These are phyloP conservation scores for Umbilicaria muhlenbergii DNA, from an alignment of 495 filamentous ascomycete genomes.

Conservation along the genomic window DNA sequence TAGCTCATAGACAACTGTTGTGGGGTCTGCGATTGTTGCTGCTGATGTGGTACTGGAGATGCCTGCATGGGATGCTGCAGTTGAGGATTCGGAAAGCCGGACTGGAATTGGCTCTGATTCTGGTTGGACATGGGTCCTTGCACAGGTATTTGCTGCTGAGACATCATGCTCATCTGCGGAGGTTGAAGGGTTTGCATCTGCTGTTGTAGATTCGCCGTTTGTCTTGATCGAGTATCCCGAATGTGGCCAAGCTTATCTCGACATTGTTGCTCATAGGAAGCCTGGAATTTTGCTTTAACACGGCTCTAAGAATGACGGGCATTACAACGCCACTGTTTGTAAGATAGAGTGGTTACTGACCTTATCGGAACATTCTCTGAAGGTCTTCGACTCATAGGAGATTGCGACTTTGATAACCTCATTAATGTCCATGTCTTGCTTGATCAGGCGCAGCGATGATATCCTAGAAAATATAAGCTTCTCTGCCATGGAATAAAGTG, in stretches of 20 bases:
- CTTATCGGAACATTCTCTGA: slow-evolving; percentile 28
- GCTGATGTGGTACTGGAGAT: slow-evolving; percentile 14
- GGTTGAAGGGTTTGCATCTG: slow-evolving; percentile 18
- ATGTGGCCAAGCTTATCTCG: slow-evolving; percentile 33
- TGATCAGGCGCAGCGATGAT: slow-evolving; percentile 32
- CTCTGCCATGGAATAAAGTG: not conserved
- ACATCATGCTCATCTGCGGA: slow-evolving; percentile 7
- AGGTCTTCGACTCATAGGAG: slow-evolving; percentile 31
- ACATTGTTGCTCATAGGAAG: slow-evolving; percentile 31
- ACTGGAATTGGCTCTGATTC: slow-evolving; percentile 1
- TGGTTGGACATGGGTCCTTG: not conserved
- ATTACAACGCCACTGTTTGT: not conserved
- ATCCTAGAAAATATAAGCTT: slow-evolving; percentile 19
- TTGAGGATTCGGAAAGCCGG: not conserved
- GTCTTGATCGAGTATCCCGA: slow-evolving; percentile 28
- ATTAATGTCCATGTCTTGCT: slow-evolving; percentile 27
- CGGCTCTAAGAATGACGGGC: not conserved
- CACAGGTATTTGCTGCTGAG: slow-evolving; percentile 6
- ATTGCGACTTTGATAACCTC: slow-evolving; percentile 29
- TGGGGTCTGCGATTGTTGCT: slow-evolving; percentile 17
- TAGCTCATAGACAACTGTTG: slow-evolving; percentile 1
- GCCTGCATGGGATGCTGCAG: slow-evolving; percentile 17
- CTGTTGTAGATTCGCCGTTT: slow-evolving; percentile 28
- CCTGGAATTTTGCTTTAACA: slow-evolving; percentile 12
- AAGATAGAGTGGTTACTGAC: slow-evolving; percentile 15